Percentiles rank a stretch among this genome's conserved stretches.
Evolutionary conservation across 2,329 filamentous ascomycete genomes (phyloP).

Genomic region (Botrytis fabae): DNA sequence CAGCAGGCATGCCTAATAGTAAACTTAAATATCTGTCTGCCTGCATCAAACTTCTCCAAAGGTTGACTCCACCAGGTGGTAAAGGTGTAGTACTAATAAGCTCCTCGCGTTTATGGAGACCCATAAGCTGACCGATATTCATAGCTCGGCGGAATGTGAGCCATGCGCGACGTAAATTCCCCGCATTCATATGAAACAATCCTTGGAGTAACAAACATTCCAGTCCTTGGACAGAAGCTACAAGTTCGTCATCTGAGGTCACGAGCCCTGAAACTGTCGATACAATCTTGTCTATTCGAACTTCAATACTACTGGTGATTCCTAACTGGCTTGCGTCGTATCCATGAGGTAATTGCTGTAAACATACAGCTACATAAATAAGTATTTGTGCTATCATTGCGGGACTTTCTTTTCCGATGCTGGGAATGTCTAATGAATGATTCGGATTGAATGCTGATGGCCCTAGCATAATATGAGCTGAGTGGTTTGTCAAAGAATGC

Average conservation of each 20-base stretch:
- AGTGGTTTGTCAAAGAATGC: slow-evolving; percentile 30
- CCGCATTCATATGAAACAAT: slow-evolving; percentile 49
- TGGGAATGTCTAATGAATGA: slow-evolving; percentile 31
- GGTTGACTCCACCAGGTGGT: slow-evolving; percentile 35
- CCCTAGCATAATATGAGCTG: slow-evolving; percentile 12
- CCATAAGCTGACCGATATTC: slow-evolving; percentile 45
- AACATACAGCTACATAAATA: slow-evolving; percentile 36
- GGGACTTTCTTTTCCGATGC: slow-evolving; percentile 33
- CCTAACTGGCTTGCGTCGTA: slow-evolving; percentile 34
- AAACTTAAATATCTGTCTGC: slow-evolving; percentile 49
- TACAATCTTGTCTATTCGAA: slow-evolving; percentile 36
- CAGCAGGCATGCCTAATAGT: slow-evolving; percentile 36
- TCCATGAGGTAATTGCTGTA: slow-evolving; percentile 36
- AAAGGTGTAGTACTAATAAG: background rate
- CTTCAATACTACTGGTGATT: slow-evolving; percentile 29
- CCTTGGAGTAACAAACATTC: slow-evolving; percentile 53
- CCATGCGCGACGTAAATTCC: slow-evolving; percentile 53
- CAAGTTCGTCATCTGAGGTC: slow-evolving; percentile 49
- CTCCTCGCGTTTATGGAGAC: slow-evolving; percentile 32
- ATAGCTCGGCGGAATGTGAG: slow-evolving; percentile 50
- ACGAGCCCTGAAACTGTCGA: slow-evolving; percentile 41
- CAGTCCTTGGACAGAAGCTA: slow-evolving; percentile 51
- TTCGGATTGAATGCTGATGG: slow-evolving; percentile 12
- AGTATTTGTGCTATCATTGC: slow-evolving; percentile 35
- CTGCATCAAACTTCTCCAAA: slow-evolving; percentile 50